A percentile compares a stretch with the other conserved stretches of the same genome.
These are phyloP conservation scores for Blastobotrys illinoisensis DNA, from an alignment of 1,139 yeast species.

Conservation along the genomic window DNA sequence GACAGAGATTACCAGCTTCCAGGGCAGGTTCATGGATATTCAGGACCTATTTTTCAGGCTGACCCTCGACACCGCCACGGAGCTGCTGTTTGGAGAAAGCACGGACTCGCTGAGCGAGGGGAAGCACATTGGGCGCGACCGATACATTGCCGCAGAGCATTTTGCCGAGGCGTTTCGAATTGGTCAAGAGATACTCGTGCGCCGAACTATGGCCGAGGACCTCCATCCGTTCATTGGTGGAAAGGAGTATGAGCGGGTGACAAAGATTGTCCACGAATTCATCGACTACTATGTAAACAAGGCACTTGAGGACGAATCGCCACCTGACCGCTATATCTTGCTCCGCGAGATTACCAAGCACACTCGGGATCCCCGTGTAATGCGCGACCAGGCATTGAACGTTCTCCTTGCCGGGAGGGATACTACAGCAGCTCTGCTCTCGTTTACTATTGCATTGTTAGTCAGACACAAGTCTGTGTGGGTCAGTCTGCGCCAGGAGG, in stretches of 20 bases:
- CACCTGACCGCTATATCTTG: constrained; percentile 36
- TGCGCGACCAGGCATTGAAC: constrained; percentile 49
- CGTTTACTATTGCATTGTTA: constrained; percentile 44
- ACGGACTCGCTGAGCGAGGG: constrained; percentile 36
- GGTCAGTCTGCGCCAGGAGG: constrained; percentile 38
- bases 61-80: constrained; percentile 55
- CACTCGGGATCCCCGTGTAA: constrained; percentile 43
- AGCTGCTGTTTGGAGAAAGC: constrained; percentile 54
- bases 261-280: constrained; percentile 27
- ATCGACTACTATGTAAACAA: constrained; percentile 31
- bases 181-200: constrained; percentile 38
- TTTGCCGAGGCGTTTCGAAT: constrained; percentile 33
- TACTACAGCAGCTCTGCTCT: constrained; percentile 52
- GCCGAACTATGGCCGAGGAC: constrained; percentile 38
- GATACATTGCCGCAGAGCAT: constrained; percentile 1
- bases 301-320: constrained; percentile 22
- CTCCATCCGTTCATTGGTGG: constrained; percentile 34
- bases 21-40: constrained; percentile 35
- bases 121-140: constrained; percentile 9
- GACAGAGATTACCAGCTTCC: constrained; percentile 6
- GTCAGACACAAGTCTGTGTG: constrained; percentile 42
- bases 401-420: constrained; percentile 53
- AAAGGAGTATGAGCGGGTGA: constrained; percentile 32
- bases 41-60: constrained; percentile 46
- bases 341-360: constrained; percentile 47